Base-by-base conservation (phyloP, 768 basidiomycete genomes). In the Austroboletus eburneus region DNA sequence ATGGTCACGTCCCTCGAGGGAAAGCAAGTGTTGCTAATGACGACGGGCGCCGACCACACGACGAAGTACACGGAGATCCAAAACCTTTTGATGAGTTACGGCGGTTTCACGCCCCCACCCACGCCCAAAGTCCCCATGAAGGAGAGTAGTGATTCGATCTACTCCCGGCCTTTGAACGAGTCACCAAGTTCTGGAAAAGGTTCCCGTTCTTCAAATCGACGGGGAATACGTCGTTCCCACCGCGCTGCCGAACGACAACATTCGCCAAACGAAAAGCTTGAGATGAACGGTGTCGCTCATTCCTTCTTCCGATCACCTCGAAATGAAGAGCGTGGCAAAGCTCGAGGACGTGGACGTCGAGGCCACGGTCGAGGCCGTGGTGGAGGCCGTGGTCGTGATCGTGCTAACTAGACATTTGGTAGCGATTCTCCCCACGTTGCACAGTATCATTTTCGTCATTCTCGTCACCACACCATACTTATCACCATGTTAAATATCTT, bases 41-140 rank as follows among this genome's bases (percentile, higher is more conserved):
- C 51, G 43, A 48, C 43, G 40, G 57, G 56, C 22, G 44, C 63
- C 42, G 56, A 67, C 21, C 49, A 45, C 18, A 67, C 67, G n/a
- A n/a, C n/a, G 44, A 77, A 72, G 51, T 68, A 69, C 32, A 67
- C 69, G 23, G 80, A 83, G 50, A 73, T 83, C 45, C 58, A 74
- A 43, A 74, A 75, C 48, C 67, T 85, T 12, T 58, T 86, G 44
- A 71, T 72, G 63, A 71, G 64, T 32, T 76, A 66, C 49, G 79
- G 79, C 14, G 71, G 70, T 16, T 76, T 78, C 57, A 73, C 73
- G 4, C 72, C 73, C n/a, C 73, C 74, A 43, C 62, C 70, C 25
- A 68, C 69, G 14, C 61, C 65, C 27, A 55, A 50, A 30, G 56
- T 45, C 3, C 14, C 50, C 4, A 36, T 29, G 24, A 56, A 48